These are phyloP conservation scores for Micromonas commoda DNA, from an alignment of 139 green algal species.

Conservation along the genomic window DNA sequence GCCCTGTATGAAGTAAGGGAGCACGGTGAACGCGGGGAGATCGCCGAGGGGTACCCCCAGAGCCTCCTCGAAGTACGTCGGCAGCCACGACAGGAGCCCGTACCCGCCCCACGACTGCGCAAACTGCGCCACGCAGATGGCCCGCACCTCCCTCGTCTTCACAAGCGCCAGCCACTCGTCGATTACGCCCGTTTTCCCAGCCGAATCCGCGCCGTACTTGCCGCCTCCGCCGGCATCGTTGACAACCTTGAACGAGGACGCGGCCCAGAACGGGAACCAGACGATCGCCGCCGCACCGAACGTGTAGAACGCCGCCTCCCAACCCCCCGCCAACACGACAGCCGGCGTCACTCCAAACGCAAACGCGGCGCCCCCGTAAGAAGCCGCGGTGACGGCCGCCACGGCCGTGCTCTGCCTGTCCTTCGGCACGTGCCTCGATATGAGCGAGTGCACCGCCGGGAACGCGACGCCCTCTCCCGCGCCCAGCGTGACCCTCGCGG, in stretches of 20 bases:
- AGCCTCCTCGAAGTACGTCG: slow-evolving; percentile 75
- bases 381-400: neutral
- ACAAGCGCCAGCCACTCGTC: neutral
- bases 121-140: slow-evolving; percentile 69
- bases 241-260: neutral
- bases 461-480: slow-evolving; percentile 29
- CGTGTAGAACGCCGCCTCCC: slow-evolving; percentile 21
- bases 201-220: neutral
- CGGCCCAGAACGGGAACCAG: slow-evolving; percentile 24
- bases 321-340: neutral
- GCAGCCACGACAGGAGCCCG: slow-evolving; percentile 84
- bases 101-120: slow-evolving; percentile 18
- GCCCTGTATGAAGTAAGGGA: slow-evolving; percentile 69
- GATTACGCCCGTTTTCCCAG: neutral
- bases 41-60: slow-evolving; percentile 66
- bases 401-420: slow-evolving; percentile 8
- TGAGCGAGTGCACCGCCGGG: slow-evolving; percentile 18
- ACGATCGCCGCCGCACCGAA: slow-evolving; percentile 26
- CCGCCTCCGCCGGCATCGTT: neutral
- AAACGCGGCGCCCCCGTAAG: slow-evolving; percentile 13
- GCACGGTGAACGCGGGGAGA: slow-evolving; percentile 63
- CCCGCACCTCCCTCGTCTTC: slow-evolving; percentile 44
- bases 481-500: slow-evolving; percentile 3
- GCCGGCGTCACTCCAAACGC: slow-evolving; percentile 14
- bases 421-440: slow-evolving; percentile 23